Percentiles rank a stretch among this genome's conserved stretches.
Conservation (phyloP, 2,329 filamentous ascomycete species). For the Aureobasidium leucospermi region DNA sequence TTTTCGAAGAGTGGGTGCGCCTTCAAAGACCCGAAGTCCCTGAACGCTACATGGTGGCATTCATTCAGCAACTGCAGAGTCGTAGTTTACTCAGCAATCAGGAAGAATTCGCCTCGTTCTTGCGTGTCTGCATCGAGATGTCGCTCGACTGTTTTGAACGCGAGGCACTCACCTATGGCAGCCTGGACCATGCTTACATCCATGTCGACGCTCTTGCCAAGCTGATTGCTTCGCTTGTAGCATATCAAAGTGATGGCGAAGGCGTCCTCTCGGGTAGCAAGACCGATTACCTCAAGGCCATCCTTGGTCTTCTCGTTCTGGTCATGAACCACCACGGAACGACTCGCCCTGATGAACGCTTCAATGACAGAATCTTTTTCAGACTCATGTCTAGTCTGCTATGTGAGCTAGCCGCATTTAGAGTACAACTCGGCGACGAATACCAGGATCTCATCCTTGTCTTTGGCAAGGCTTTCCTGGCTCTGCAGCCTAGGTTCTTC, state of each 20-base stretch:
- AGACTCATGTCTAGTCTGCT: constrained; percentile 79
- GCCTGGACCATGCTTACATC: constrained; percentile 52
- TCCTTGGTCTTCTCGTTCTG: constrained; percentile 69
- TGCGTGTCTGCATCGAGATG: constrained; percentile 72
- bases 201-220: constrained; percentile 76
- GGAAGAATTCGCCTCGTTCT: constrained; percentile 72
- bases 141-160: constrained; percentile 74
- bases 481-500: constrained; percentile 67
- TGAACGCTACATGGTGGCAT: constrained; percentile 64
- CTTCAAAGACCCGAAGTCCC: constrained; percentile 71
- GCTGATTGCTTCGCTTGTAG: constrained; percentile 68
- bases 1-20: constrained; percentile 92
- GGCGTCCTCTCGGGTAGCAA: constrained; percentile 56
- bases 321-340: constrained; percentile 81
- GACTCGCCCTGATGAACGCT: constrained; percentile 64
- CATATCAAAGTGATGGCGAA: constrained; percentile 58
- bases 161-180: constrained; percentile 52
- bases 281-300: constrained; percentile 65
- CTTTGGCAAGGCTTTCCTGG: constrained; percentile 63
- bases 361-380: constrained; percentile 87
- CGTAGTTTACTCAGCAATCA: constrained; percentile 63
- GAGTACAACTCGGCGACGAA: constrained; percentile 21
- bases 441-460: constrained; percentile 52
- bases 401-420: constrained; percentile 52
- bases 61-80: constrained; percentile 76